These are phyloP conservation scores for Coniferiporia weirii DNA, from an alignment of 1,284 basidiomycete genomes.

Conservation along the genomic window DNA sequence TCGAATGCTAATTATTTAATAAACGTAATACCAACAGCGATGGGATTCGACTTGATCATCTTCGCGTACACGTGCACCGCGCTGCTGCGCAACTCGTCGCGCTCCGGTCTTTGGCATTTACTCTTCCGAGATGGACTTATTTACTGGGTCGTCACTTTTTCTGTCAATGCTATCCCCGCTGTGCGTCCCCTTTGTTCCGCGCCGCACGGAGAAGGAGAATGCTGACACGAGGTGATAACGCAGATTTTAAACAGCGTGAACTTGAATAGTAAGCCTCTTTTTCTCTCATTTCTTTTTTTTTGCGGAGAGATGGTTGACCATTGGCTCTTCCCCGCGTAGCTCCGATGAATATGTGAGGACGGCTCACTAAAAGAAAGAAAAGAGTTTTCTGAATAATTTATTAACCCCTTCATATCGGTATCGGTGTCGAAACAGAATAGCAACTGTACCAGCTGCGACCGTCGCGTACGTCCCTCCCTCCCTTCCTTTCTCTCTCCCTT, in stretches of 20 bases:
- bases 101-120: slow-evolving; percentile 54
- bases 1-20: too few relatives aligned
- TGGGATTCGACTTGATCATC: slow-evolving; percentile 62
- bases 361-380: too few relatives aligned
- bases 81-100: slow-evolving; percentile 42
- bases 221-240: not conserved
- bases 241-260: slow-evolving; percentile 52
- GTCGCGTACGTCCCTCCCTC: slow-evolving; percentile 43
- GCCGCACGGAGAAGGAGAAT: not conserved
- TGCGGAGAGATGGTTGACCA: not conserved
- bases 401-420: too few relatives aligned
- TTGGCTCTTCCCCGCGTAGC: slow-evolving; percentile 32
- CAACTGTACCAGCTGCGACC: slow-evolving; percentile 49
- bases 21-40: too few relatives aligned
- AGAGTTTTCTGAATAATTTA: too few relatives aligned
- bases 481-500: not conserved
- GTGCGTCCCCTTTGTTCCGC: slow-evolving; percentile 38
- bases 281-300: not conserved
- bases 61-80: slow-evolving; percentile 48
- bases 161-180: slow-evolving; percentile 61
- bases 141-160: slow-evolving; percentile 59
- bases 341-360: slow-evolving; percentile 64
- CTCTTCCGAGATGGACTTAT: slow-evolving; percentile 68
- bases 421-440: slow-evolving; percentile 26
- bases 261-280: slow-evolving; percentile 43